phyloP scores from a whole-genome alignment of 1,284 basidiomycete species.

The Moniliophthora roreri region DNA sequence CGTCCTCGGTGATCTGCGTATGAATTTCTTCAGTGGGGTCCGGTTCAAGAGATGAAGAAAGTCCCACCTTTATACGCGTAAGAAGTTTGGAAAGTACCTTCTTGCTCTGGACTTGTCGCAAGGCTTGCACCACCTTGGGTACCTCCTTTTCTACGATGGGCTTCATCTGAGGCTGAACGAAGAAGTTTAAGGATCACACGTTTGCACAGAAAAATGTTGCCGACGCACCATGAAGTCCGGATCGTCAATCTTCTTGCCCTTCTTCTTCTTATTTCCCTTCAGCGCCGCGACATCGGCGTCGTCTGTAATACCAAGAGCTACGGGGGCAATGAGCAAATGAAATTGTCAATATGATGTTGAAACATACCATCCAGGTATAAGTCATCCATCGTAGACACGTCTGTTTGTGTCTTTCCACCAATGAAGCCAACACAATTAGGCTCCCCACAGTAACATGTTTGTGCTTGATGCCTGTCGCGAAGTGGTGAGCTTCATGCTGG shows the following conservation, averaged over 20 bases:
- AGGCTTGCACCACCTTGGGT: slow-evolving; percentile 88
- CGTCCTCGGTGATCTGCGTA: slow-evolving; percentile 85
- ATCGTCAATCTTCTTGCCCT: slow-evolving; percentile 90
- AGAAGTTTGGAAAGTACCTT: slow-evolving; percentile 85
- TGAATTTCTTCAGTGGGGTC: slow-evolving; percentile 1
- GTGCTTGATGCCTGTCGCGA: slow-evolving; percentile 81
- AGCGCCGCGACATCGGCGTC: slow-evolving; percentile 81
- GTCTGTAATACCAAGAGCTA: slow-evolving; percentile 94
- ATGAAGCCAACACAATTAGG: slow-evolving; percentile 95
- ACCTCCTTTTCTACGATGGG: slow-evolving; percentile 81
- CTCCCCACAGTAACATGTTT: slow-evolving; percentile 95
- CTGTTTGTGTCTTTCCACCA: slow-evolving; percentile 98
- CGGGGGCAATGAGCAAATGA: slow-evolving; percentile 11
- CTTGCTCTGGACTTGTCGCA: slow-evolving; percentile 86
- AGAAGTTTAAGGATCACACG: not conserved
- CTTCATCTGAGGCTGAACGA: slow-evolving; percentile 62
- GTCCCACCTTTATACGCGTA: slow-evolving; percentile 77
- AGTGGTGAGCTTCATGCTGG: slow-evolving; percentile 2
- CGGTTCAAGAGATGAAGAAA: not conserved
- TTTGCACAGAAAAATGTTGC: slow-evolving; percentile 4
- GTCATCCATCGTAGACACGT: slow-evolving; percentile 92
- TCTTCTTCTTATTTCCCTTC: slow-evolving; percentile 90
- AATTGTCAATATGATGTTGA: slow-evolving; percentile 5
- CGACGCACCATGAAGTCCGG: slow-evolving; percentile 76
- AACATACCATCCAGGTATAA: slow-evolving; percentile 87